A percentile compares a stretch with the other conserved stretches of the same genome.
Conservation (phyloP, 257 asterid genomes). For the Lycium ferocissimum region DNA sequence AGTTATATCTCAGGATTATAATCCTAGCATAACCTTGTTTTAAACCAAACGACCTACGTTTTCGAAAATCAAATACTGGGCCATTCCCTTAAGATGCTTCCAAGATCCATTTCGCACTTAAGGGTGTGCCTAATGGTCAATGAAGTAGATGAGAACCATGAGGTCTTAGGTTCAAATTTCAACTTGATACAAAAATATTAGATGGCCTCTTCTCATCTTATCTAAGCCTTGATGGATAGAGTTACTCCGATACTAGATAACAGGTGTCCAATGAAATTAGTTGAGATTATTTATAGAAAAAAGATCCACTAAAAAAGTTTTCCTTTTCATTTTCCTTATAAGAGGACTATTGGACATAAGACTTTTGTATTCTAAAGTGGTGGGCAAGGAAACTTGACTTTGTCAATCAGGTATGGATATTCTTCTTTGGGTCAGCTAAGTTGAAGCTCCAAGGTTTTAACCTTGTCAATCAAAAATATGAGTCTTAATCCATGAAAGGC, state of each 20-base stretch:
- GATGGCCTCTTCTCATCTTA: no score
- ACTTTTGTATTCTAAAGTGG: not conserved
- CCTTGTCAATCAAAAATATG: not conserved
- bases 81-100: not conserved
- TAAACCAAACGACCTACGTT: not conserved
- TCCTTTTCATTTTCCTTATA: not conserved
- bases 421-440: not conserved
- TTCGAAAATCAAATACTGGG: not conserved
- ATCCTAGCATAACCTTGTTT: not conserved
- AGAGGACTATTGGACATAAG: not conserved
- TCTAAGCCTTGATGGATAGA: no score
- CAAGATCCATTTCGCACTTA: not conserved
- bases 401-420: not conserved
- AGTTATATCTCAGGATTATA: not conserved
- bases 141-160: no score
- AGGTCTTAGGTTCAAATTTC: not conserved
- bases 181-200: no score
- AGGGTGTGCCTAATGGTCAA: no score
- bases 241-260: no score
- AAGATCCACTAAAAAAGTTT: not conserved
- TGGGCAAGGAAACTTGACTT: not conserved
- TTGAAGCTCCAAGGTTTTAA: not conserved
- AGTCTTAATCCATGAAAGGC: constrained; percentile 9
- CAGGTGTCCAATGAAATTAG: not conserved
- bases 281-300: not conserved